Percentiles rank a stretch among this genome's conserved stretches.
Evolutionary conservation across 1,139 yeast genomes (phyloP).

Genomic region (Geotrichum citri-aurantii): DNA sequence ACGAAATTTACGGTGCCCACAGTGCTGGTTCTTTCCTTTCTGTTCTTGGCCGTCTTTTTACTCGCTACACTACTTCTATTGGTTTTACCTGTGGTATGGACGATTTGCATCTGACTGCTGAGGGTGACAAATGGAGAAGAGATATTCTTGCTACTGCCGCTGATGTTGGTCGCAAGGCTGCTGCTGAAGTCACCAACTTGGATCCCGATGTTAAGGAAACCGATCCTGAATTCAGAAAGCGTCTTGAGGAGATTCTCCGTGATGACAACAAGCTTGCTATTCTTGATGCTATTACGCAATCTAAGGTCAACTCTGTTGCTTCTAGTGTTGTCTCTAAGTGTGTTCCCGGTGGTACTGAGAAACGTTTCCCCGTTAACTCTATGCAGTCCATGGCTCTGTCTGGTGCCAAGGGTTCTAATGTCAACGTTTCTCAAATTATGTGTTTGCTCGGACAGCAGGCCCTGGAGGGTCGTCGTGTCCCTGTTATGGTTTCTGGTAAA

Average conservation of each 20-base stretch:
- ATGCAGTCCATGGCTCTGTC: constrained; percentile 99
- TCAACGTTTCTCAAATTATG: constrained; percentile 98
- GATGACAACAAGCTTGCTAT: constrained; percentile 91
- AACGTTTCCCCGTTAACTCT: constrained; percentile 88
- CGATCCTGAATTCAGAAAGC: constrained; percentile 74
- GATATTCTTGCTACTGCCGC: constrained; percentile 72
- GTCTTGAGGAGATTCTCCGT: constrained; percentile 90
- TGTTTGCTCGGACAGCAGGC: constrained; percentile 99
- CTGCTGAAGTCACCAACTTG: constrained; percentile 88
- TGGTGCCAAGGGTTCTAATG: constrained; percentile 98
- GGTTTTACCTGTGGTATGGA: constrained; percentile 99
- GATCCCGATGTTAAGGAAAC: constrained; percentile 48
- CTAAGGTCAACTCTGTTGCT: constrained; percentile 86
- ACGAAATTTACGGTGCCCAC: constrained; percentile 89
- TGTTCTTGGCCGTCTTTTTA: constrained; percentile 88
- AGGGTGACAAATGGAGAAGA: constrained; percentile 85
- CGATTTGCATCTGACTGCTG: constrained; percentile 84
- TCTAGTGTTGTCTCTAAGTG: constrained; percentile 89
- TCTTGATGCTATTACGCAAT: constrained; percentile 92
- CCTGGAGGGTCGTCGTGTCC: constrained; percentile 97
- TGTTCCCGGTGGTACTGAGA: constrained; percentile 95
- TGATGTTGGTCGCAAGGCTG: constrained; percentile 86
- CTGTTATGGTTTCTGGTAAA: constrained; percentile 98
- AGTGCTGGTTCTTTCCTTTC: constrained; percentile 87
- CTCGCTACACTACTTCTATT: constrained; percentile 84